Conservation (phyloP, 345 rosid genomes). For the Gossypium arboreum region DNA sequence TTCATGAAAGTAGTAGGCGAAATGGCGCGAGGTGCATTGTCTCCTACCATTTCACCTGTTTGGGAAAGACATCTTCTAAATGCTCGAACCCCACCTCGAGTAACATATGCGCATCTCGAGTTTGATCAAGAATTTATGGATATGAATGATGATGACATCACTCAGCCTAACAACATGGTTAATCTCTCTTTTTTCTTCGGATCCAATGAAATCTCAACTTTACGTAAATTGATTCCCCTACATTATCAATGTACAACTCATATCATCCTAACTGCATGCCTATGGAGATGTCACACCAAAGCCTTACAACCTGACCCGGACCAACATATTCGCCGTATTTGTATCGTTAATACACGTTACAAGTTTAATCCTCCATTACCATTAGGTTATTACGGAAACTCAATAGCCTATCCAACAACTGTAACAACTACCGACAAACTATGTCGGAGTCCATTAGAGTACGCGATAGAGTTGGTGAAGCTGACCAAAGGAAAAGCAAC, state of each 20-base stretch:
- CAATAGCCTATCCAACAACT: background rate
- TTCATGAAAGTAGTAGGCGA: conserved; percentile 24
- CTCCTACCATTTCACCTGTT: conserved; percentile 25
- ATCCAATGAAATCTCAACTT: background rate
- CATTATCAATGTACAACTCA: conserved; percentile 18
- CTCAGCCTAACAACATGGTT: background rate
- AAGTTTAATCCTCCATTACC: conserved; percentile 16
- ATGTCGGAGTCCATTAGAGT: conserved; percentile 5
- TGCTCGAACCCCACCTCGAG: conserved; percentile 20
- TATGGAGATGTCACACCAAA: conserved; percentile 35
- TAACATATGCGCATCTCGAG: conserved; percentile 23
- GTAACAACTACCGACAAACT: conserved; percentile 3
- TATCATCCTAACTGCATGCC: conserved; percentile 27
- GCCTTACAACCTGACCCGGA: conserved; percentile 24
- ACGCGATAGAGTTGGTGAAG: conserved; percentile 16
- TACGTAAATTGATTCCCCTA: conserved; percentile 22
- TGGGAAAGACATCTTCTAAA: conserved; percentile 33
- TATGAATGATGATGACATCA: background rate
- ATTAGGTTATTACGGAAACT: background rate
- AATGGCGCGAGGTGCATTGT: conserved; percentile 15
- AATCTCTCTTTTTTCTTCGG: conserved; percentile 32
- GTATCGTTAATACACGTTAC: conserved; percentile 26
- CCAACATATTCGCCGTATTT: conserved; percentile 28
- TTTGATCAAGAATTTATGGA: background rate
- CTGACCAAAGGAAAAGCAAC: conserved; percentile 15